Conservation (phyloP, 768 basidiomycete species). For the Amylocystis lapponica region DNA sequence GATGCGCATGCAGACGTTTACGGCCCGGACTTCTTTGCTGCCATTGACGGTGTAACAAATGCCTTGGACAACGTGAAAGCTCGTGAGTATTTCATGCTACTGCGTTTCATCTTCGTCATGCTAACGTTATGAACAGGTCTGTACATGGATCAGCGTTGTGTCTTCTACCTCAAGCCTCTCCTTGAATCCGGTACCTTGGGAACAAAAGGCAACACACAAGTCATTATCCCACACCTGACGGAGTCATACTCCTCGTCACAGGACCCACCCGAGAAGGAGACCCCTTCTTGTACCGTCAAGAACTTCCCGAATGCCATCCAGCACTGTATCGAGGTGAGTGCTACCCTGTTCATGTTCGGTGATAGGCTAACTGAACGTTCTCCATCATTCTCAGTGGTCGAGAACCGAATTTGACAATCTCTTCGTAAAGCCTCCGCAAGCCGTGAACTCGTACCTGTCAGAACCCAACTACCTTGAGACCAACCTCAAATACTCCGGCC, state of each 20-base stretch:
- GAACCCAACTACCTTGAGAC: constrained; percentile 94
- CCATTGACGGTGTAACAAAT: constrained; percentile 92
- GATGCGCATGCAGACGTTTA: constrained; percentile 54
- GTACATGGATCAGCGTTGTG: constrained; percentile 98
- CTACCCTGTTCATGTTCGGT: too few relatives aligned
- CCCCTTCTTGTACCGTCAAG: constrained; percentile 96
- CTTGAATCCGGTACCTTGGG: constrained; percentile 97
- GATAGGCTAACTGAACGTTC: constrained; percentile 3
- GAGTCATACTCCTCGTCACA: constrained; percentile 98
- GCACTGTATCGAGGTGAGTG: constrained; percentile 91
- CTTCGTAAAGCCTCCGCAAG: constrained; percentile 91
- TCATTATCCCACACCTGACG: constrained; percentile 88
- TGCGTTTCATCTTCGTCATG: background rate
- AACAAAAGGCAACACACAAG: constrained; percentile 96
- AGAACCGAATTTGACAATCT: constrained; percentile 87
- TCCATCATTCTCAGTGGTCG: constrained; percentile 66
- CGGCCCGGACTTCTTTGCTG: constrained; percentile 80
- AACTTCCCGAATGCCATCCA: constrained; percentile 98
- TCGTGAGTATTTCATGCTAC: constrained; percentile 43
- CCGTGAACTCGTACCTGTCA: constrained; percentile 93
- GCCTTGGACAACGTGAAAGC: constrained; percentile 96
- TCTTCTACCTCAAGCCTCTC: constrained; percentile 93
- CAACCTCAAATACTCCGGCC: constrained; percentile 85
- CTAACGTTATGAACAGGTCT: constrained; percentile 47
- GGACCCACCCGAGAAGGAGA: constrained; percentile 97